phyloP scores from a whole-genome alignment of 2,329 filamentous ascomycete genomes.

The Diaporthe sp. region DNA sequence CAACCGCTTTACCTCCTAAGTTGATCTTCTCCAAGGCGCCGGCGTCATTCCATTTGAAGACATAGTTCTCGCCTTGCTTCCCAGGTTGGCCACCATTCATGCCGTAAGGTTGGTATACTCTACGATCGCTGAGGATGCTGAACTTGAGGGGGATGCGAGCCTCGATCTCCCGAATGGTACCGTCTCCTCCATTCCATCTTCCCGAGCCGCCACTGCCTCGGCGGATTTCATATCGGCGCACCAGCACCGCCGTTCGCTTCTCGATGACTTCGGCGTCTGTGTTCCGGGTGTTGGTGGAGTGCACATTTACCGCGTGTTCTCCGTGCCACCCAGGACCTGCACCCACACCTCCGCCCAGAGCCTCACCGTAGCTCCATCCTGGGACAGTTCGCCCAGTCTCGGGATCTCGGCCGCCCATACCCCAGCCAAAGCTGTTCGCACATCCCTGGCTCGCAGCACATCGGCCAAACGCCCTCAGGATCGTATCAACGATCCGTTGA shows the following conservation, averaged over 20 bases:
- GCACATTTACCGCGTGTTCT: slow-evolving; percentile 49
- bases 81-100: slow-evolving; percentile 71
- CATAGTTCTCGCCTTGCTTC: slow-evolving; percentile 47
- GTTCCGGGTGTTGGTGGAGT: slow-evolving; percentile 57
- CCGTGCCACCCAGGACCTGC: slow-evolving; percentile 50
- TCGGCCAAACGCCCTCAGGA: slow-evolving; percentile 49
- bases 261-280: slow-evolving; percentile 55
- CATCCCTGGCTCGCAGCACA: slow-evolving; percentile 50
- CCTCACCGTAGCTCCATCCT: slow-evolving; percentile 55
- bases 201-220: slow-evolving; percentile 44
- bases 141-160: slow-evolving; percentile 79
- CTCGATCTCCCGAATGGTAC: slow-evolving; percentile 79
- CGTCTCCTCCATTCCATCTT: slow-evolving; percentile 73
- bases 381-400: slow-evolving; percentile 45
- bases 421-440: slow-evolving; percentile 51
- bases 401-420: slow-evolving; percentile 49
- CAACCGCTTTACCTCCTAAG: slow-evolving; percentile 50
- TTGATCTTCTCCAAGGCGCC: slow-evolving; percentile 48
- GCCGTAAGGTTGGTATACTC: slow-evolving; percentile 80
- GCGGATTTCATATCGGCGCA: slow-evolving; percentile 51
- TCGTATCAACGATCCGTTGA: slow-evolving; percentile 50
- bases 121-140: slow-evolving; percentile 77
- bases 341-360: slow-evolving; percentile 52
- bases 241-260: slow-evolving; percentile 52
- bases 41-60: slow-evolving; percentile 47